Percentiles rank a stretch among this genome's conserved stretches.
Evolutionary conservation across 345 rosid species (phyloP).

Genomic region (Euphorbia lathyris): DNA sequence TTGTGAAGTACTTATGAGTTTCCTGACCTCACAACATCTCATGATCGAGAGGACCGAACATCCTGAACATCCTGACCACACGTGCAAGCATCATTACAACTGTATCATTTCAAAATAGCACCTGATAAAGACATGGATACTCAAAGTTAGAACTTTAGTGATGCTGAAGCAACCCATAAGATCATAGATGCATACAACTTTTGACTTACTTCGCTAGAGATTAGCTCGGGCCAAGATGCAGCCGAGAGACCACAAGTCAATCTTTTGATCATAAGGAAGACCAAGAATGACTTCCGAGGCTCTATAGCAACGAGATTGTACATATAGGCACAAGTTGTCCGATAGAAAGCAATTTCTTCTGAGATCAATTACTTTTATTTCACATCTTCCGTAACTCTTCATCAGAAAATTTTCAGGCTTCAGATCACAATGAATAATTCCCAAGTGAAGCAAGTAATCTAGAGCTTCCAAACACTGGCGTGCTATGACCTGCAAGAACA

Average conservation of each 20-base stretch:
- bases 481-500: no score
- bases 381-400: no score
- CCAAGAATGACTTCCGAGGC: slow-evolving; percentile 97
- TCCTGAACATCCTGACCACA: no score
- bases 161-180: not conserved
- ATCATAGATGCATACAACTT: no score
- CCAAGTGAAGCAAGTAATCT: slow-evolving; percentile 75
- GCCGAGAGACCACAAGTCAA: slow-evolving; percentile 94
- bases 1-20: no score
- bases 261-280: slow-evolving; percentile 80
- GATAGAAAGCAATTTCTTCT: no score
- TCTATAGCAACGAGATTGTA: slow-evolving; percentile 92
- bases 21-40: no score
- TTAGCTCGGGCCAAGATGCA: slow-evolving; percentile 92
- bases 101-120: no score
- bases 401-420: slow-evolving; percentile 90
- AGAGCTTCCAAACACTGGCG: slow-evolving; percentile 92
- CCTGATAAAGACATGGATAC: slow-evolving; percentile 8
- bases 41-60: no score
- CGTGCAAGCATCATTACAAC: no score
- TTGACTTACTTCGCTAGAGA: slow-evolving; percentile 89
- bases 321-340: no score
- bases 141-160: not conserved
- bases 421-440: slow-evolving; percentile 92
- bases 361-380: no score